Base-by-base conservation (phyloP, 371 early-diverging fungal genomes). In the Rhizopus microsporus region DNA sequence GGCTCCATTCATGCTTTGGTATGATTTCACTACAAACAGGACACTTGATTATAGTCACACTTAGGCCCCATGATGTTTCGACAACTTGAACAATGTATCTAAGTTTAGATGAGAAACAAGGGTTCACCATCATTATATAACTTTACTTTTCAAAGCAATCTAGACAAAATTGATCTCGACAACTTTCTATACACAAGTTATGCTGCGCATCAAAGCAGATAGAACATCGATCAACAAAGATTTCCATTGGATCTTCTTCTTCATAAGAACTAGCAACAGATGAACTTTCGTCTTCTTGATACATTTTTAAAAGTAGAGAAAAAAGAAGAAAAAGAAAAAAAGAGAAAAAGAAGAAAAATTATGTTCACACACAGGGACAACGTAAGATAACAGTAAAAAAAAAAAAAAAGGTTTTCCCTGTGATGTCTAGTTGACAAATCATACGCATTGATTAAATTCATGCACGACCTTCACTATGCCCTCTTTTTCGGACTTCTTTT, bases 31-130 rank as follows among this genome's bases (percentile, higher is more conserved):
- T 75, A 45, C 84, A 84, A 30, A 84, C 84, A 54, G 84, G 84
- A 58, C 84, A 67, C 34, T 47, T 79, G 59, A 84, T 78, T 52
- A 72, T 72, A 39, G 84, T 82, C 33, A 82, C 72, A 58, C 69
- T 65, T 31, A 84, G 66, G n/a, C 84, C 84, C 84, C 84, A 84
- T 44, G 84, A 84, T 60, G 79, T 76, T 46, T 74, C 70, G 38
- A 82, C 83, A 1, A 75, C 73, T 63, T 80, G 76, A 46, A 69
- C 69, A 23, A 82, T 75, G 57, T 82, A 82, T 54, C 80, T 77
- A 59, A 4, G 34, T 9, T n/a, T 32, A 29, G 5, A 56, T 1
- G 15, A 57, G 37, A 10, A 39, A 56, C 23, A 29, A 54, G 31
- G 51, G 9, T 35, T 44, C 59, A 45, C 1, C 46, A 44, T 76